Percentiles rank a stretch among this genome's conserved stretches.
These are phyloP conservation scores for Fonsecaea erecta DNA, from an alignment of 2,329 filamentous ascomycete genomes.

Conservation along the genomic window DNA sequence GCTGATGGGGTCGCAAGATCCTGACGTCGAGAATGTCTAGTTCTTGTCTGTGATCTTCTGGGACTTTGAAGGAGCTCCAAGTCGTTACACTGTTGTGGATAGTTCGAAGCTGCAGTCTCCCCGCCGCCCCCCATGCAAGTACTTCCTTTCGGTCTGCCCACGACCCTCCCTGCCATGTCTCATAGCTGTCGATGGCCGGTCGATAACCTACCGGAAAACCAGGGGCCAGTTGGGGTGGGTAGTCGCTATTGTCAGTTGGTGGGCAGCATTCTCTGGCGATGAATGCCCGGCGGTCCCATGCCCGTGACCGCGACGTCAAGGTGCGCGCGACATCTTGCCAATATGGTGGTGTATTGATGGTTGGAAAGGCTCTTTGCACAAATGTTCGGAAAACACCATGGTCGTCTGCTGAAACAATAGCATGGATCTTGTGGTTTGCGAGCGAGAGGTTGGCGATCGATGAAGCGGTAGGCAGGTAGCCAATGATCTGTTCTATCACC, in stretches of 20 bases:
- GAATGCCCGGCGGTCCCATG: slow-evolving; percentile 62
- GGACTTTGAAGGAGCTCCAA: slow-evolving; percentile 37
- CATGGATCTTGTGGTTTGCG: slow-evolving; percentile 53
- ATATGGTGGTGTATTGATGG: slow-evolving; percentile 47
- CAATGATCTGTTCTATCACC: slow-evolving; percentile 50
- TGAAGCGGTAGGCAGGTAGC: slow-evolving; percentile 52
- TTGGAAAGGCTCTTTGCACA: slow-evolving; percentile 54
- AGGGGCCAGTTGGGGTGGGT: slow-evolving; percentile 44
- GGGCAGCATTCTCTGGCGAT: slow-evolving; percentile 59
- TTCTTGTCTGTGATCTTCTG: slow-evolving; percentile 40
- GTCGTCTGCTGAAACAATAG: slow-evolving; percentile 53
- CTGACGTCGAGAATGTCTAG: slow-evolving; percentile 66
- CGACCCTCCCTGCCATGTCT: slow-evolving; percentile 52
- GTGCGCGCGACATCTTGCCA: slow-evolving; percentile 59
- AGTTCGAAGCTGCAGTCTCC: slow-evolving; percentile 58
- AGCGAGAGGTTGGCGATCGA: slow-evolving; percentile 51
- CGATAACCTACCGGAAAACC: slow-evolving; percentile 60
- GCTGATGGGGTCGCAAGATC: slow-evolving; percentile 53
- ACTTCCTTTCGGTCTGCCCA: slow-evolving; percentile 60
- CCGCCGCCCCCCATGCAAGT: slow-evolving; percentile 64
- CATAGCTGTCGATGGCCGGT: slow-evolving; percentile 63
- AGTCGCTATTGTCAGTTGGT: slow-evolving; percentile 35
- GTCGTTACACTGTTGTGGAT: slow-evolving; percentile 48
- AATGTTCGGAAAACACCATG: slow-evolving; percentile 56
- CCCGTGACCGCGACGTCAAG: slow-evolving; percentile 61